Conservation (phyloP, 1,284 basidiomycete genomes). For the Xerocomus cyaneibrunnescens region DNA sequence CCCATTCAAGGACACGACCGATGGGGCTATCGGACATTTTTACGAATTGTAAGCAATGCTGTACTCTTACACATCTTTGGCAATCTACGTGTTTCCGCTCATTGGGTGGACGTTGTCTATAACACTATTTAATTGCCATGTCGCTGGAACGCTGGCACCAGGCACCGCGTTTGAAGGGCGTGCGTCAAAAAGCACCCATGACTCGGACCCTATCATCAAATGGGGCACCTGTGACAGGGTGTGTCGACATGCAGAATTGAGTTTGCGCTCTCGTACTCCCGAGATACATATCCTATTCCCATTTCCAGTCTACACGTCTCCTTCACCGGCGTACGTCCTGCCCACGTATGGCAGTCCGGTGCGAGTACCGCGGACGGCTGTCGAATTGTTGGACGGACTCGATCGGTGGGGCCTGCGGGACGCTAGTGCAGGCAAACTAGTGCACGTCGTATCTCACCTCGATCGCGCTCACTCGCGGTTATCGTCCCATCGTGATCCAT, state of each 20-base stretch:
- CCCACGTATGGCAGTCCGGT: conserved; percentile 15
- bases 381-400: background rate
- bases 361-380: conserved; percentile 12
- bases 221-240: too few species aligned
- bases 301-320: conserved; percentile 7
- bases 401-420: background rate
- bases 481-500: background rate
- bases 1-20: conserved; percentile 16
- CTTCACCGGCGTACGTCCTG: background rate
- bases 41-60: conserved; percentile 19
- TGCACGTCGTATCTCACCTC: background rate
- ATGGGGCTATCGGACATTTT: conserved; percentile 19
- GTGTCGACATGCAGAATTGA: conserved; percentile 11
- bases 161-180: background rate
- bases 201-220: conserved; percentile 15
- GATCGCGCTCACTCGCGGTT: background rate
- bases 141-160: background rate
- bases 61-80: conserved; percentile 22
- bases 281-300: conserved; percentile 3
- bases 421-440: background rate
- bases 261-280: conserved; percentile 9
- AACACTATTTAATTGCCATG: conserved; percentile 6
- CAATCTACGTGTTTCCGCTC: conserved; percentile 7
- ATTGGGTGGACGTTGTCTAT: background rate
- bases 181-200: background rate